Base-by-base conservation (phyloP, 1,284 basidiomycete genomes). In the Grifola frondosa region DNA sequence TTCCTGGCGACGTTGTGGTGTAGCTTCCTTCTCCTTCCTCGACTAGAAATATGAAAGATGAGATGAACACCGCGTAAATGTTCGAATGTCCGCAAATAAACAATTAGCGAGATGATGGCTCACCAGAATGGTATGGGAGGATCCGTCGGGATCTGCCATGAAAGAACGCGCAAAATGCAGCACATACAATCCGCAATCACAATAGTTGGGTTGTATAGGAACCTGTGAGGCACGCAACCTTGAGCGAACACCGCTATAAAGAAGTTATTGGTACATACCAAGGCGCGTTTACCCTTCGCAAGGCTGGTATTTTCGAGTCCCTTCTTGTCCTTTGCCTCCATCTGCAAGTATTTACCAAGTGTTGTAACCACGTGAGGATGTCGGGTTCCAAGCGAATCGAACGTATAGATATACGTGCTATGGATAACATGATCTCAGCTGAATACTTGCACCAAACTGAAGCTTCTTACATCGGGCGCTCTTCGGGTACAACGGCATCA, bases 101-200 rank as follows among this genome's bases (percentile, higher is more conserved):
- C 13, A 6, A 24, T 17, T 15, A 30, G 43, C 24, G 17, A 35
- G 7, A 15, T 15, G 1, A 40, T 9, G 35, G 57, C 67, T 58
- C 48, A 76, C 82, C 45, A 64, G 56, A 41, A 87, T 81, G 25
- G 70, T 56, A 7, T 69, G 52, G 38, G 63, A 66, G 37, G 75
- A 74, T 6, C 61, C 56, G 1, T 61, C 57, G 0, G 86, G 81
- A 46, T 84, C 66, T 9, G 58, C 66, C 64, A 91, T 77, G 62
- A 92, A 90, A 2, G 72, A 77, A 48, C 78, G 71, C n/a, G 81
- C 82, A 37, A 88, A 87, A 54, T 92, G 87, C n/a, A 92, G 66
- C 8, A 92, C 68, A 61, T 88, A 92, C 28, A 91, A 58, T 6
- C 92, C 92, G 54, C 92, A 95, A 60, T 95, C 91, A 59, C 85